Percentiles rank a stretch among this genome's conserved stretches.
Conservation (phyloP, 495 filamentous ascomycete genomes). For the Corynascus novoguineensis region DNA sequence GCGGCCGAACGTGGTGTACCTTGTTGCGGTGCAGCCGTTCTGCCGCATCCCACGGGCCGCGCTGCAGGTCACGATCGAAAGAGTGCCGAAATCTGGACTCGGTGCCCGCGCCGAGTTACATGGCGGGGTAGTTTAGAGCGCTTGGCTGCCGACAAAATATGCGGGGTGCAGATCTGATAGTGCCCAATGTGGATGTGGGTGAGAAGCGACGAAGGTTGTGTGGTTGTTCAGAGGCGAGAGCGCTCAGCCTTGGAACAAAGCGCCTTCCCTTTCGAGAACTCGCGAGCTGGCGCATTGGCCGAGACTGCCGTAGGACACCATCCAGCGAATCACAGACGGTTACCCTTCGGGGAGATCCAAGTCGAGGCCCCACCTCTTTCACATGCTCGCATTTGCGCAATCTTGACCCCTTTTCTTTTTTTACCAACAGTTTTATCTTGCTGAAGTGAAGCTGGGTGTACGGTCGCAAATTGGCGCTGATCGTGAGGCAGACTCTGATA, state of each 20-base stretch:
- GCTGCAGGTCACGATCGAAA: neutral
- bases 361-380: neutral
- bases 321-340: no score
- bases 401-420: no score
- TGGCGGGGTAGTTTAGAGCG: neutral
- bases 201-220: neutral
- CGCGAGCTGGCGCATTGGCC: conserved; percentile 6
- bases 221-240: neutral
- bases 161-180: neutral
- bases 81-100: neutral
- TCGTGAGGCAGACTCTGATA: no score
- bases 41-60: neutral
- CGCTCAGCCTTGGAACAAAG: neutral
- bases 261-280: conserved; percentile 10
- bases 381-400: neutral
- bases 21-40: neutral
- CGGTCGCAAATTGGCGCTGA: no score
- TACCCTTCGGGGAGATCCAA: no score
- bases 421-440: no score
- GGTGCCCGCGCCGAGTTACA: conserved; percentile 16
- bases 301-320: neutral
- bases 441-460: no score
- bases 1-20: neutral
- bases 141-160: neutral
- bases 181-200: neutral